A percentile compares a stretch with the other conserved stretches of the same genome.
phyloP scores from a whole-genome alignment of 768 basidiomycete genomes.

The Leccinellum albellum region DNA sequence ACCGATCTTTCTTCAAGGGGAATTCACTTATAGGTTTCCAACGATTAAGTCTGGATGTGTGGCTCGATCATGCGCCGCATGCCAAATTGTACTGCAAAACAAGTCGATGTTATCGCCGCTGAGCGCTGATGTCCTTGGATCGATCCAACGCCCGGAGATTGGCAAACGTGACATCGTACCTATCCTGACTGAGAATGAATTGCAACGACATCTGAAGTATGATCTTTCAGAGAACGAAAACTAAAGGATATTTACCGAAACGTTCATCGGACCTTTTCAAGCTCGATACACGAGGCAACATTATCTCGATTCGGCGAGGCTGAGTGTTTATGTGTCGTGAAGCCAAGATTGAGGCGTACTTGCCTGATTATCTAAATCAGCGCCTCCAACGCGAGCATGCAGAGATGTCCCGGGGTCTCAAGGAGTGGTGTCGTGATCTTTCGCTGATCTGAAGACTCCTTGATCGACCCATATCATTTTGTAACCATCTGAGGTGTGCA shows the following conservation, averaged over 20 bases:
- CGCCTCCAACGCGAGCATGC: background rate
- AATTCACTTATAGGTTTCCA: background rate
- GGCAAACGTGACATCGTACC: background rate
- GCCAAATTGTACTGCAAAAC: background rate
- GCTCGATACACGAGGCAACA: background rate
- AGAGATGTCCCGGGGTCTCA: background rate
- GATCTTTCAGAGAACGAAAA: background rate
- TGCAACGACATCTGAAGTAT: background rate
- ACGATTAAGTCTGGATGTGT: background rate
- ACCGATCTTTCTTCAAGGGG: background rate
- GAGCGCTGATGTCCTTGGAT: background rate
- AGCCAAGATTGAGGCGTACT: background rate
- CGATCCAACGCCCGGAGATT: too few species aligned
- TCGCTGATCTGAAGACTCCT: background rate
- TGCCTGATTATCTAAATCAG: background rate
- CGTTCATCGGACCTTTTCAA: background rate
- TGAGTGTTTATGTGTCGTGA: background rate
- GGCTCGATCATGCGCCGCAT: background rate
- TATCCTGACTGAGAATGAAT: background rate
- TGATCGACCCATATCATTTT: background rate
- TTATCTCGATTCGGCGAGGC: background rate
- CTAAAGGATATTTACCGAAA: background rate
- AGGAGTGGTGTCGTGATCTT: background rate
- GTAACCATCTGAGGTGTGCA: background rate
- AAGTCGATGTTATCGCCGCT: background rate